These are phyloP conservation scores for Opeltia flavorubescens DNA, from an alignment of 495 filamentous ascomycete species.

Conservation along the genomic window DNA sequence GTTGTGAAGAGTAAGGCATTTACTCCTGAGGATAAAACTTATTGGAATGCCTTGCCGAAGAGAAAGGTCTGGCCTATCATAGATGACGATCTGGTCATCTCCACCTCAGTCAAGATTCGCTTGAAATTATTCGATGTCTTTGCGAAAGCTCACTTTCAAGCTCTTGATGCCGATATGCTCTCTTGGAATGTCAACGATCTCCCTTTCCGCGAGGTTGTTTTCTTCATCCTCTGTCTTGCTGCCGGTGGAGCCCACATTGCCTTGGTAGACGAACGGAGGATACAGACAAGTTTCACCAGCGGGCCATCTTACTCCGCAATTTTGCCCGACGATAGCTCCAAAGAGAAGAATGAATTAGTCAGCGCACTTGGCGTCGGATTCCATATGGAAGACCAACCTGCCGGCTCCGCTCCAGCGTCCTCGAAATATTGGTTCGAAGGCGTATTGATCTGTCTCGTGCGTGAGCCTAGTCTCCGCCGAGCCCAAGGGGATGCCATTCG, in stretches of 20 bases:
- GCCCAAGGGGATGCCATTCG: background rate
- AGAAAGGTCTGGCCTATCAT: background rate
- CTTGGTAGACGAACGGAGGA: background rate
- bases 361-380: background rate
- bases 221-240: background rate
- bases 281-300: background rate
- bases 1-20: background rate
- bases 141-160: background rate
- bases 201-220: background rate
- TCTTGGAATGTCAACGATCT: background rate
- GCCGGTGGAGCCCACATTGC: background rate
- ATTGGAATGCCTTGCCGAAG: background rate
- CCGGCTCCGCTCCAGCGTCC: background rate
- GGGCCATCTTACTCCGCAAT: background rate
- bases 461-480: background rate
- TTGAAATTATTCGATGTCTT: background rate
- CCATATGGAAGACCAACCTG: background rate
- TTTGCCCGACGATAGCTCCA: background rate
- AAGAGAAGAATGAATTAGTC: background rate
- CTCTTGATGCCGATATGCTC: background rate
- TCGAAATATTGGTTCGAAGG: background rate
- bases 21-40: background rate
- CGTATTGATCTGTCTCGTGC: background rate
- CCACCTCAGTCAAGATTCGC: background rate
- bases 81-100: background rate